Conservation (phyloP, 805 yeast species). For the Saturnispora gosingensis region DNA sequence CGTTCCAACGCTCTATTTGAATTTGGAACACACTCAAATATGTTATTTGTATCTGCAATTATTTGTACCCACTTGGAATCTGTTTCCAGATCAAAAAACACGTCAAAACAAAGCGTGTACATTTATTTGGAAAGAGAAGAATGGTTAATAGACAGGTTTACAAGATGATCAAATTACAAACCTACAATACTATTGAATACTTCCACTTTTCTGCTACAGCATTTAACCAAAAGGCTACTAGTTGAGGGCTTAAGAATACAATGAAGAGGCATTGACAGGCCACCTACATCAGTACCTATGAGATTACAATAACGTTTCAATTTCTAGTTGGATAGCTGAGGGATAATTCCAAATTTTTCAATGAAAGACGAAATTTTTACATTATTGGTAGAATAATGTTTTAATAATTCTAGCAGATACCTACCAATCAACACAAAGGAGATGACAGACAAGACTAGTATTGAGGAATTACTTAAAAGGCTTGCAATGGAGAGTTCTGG, state of each 20-base stretch:
- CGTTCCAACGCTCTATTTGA: not conserved
- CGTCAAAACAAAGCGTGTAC: conserved; percentile 5
- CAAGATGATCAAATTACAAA: not conserved
- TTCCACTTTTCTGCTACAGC: too few relatives aligned
- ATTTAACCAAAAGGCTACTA: too few relatives aligned
- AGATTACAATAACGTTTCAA: not conserved
- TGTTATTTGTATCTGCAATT: not conserved
- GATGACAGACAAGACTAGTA: conserved; percentile 25
- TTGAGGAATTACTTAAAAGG: conserved; percentile 52
- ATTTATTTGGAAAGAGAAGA: not conserved
- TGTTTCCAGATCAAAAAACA: not conserved
- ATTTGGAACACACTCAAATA: not conserved
- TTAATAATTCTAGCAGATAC: not conserved
- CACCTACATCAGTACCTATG: not conserved
- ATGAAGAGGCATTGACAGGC: too few relatives aligned
- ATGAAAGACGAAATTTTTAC: not conserved
- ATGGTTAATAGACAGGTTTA: not conserved
- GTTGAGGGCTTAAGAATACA: too few relatives aligned
- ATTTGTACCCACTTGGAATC: not conserved
- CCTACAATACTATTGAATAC: not conserved
- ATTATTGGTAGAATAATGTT: not conserved
- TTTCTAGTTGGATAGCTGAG: not conserved
- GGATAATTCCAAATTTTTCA: not conserved
- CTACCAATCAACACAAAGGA: not conserved
- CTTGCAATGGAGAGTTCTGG: conserved; percentile 46